Evolutionary conservation across 2,329 filamentous ascomycete genomes (phyloP).

Genomic region (Paradendryphiella salina): DNA sequence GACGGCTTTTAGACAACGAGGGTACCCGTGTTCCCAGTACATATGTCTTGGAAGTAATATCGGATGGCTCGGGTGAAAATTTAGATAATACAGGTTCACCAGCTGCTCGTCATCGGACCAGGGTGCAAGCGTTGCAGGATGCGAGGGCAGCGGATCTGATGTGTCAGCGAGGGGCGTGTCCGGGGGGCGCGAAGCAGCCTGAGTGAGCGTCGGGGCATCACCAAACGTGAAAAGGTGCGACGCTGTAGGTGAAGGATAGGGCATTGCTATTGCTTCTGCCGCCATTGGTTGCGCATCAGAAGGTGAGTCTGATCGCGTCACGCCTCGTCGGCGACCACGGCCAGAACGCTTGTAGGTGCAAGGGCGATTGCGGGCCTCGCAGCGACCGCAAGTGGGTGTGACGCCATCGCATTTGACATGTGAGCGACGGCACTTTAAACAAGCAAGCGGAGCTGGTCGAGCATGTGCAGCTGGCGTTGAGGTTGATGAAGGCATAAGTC

Average conservation of each 20-base stretch:
- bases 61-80: constrained; percentile 58
- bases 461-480: not conserved
- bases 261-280: not conserved
- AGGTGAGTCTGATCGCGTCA: constrained; percentile 22
- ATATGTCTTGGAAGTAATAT: constrained; percentile 53
- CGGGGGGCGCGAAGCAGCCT: not conserved
- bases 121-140: not conserved
- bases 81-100: constrained; percentile 55
- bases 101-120: constrained; percentile 34
- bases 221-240: not conserved
- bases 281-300: constrained; percentile 7
- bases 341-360: constrained; percentile 54
- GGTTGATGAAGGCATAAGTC: constrained; percentile 5
- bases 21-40: constrained; percentile 43
- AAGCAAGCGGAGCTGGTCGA: constrained; percentile 45
- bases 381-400: constrained; percentile 51
- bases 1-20: constrained; percentile 52
- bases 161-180: not conserved
- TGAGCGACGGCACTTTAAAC: constrained; percentile 52
- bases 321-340: constrained; percentile 46
- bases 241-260: not conserved
- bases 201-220: not conserved
- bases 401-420: constrained; percentile 56
- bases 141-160: not conserved
- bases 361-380: constrained; percentile 41